A percentile compares a stretch with the other conserved stretches of the same genome.
phyloP scores from a whole-genome alignment of 805 yeast genomes.

The Candida maesae region DNA sequence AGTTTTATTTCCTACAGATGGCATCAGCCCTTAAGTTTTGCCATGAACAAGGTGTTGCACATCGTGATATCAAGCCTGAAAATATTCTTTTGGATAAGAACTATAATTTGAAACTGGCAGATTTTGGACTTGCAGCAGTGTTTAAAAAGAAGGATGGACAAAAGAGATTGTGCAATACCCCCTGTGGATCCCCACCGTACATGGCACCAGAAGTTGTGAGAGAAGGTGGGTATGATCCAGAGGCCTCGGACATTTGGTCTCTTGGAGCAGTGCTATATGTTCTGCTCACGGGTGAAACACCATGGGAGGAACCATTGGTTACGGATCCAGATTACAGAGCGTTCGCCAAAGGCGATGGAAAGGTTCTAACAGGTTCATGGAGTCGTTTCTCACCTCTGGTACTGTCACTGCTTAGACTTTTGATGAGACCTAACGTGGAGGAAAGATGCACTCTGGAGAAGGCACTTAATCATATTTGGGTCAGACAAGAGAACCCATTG shows the following conservation, averaged over 20 bases:
- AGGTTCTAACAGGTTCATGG: conserved; percentile 50
- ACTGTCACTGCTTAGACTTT: conserved; percentile 47
- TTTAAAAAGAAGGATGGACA: conserved; percentile 47
- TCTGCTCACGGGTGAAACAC: conserved; percentile 59
- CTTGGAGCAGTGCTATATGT: conserved; percentile 64
- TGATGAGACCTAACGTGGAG: conserved; percentile 46
- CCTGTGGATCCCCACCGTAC: conserved; percentile 75
- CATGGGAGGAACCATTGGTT: conserved; percentile 64
- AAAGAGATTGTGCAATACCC: conserved; percentile 42
- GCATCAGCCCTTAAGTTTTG: conserved; percentile 55
- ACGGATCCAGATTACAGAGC: conserved; percentile 46
- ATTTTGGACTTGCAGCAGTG: conserved; percentile 70
- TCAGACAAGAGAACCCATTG: conserved; percentile 39
- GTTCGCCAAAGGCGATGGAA: conserved; percentile 44
- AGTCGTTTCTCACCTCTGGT: conserved; percentile 44
- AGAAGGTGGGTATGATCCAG: conserved; percentile 49
- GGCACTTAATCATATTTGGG: conserved; percentile 56
- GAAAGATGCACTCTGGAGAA: conserved; percentile 39
- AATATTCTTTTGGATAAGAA: conserved; percentile 56
- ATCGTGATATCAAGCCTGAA: conserved; percentile 67
- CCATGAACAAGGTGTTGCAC: conserved; percentile 63
- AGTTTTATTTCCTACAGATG: conserved; percentile 64
- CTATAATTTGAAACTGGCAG: conserved; percentile 72
- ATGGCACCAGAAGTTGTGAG: conserved; percentile 69
- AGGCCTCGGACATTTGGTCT: conserved; percentile 63